Base-by-base conservation (phyloP, 306 rosid species). In the Prunus mongolica region DNA sequence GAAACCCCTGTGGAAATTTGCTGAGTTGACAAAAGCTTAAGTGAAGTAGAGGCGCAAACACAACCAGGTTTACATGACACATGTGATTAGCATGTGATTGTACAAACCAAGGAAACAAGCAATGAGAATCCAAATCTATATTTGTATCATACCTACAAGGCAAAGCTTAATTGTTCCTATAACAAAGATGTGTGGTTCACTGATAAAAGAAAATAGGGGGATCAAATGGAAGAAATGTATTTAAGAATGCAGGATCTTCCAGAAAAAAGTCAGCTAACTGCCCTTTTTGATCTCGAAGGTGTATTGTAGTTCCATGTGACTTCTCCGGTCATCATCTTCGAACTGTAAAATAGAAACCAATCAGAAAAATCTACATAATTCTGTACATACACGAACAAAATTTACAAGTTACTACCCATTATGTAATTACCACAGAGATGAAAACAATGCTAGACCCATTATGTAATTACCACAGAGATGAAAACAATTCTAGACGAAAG, bases 301-400 rank as follows among this genome's bases (percentile, higher is more conserved):
- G 65, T 88, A 88, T 30, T 74, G 61, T 14, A 88, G 86, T 71
- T 85, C 89, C 86, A 88, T 67, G 73, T 85, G 79, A 69, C 89
- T 76, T 84, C 88, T 84, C 75, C 65, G 76, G 72, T 88, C 91
- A 69, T 88, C 91, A 44, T 88, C 91, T 83, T 85, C 88, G 24
- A 88, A 88, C 91, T 88, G 82, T 41, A 27, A 67, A 65, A 69
- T 19, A 11, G 15, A 24, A 67, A 41, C 41, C 6, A 18, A 1
- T 49, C 60, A 32, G 27, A n/a, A 70, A 58, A 41, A 9, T 54
- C 27, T 27, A 12, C 2, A 44, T 1, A 9, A 5, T 12, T 61
- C 2, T 9, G 16, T 27, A 24, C 10, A 10, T 5, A 32, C 58
- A 57, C 50, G 20, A 67, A 25, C 44, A 62, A 50, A 12, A 55